Base-by-base conservation (phyloP, 805 yeast genomes). In the Crinitomyces ghanaensis region DNA sequence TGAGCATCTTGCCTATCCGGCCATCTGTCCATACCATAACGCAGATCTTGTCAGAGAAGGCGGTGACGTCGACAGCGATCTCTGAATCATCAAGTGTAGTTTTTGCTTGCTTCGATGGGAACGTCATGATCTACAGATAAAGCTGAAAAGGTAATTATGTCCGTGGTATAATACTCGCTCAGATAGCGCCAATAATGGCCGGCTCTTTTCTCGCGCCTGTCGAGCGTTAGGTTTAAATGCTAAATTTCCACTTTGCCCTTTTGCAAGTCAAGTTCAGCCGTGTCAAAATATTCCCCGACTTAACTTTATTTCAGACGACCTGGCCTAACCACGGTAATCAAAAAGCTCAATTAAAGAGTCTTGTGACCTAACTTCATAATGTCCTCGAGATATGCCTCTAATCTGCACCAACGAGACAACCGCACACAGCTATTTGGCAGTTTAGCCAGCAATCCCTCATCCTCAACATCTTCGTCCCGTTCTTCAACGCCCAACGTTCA, bases 361-460 rank as follows among this genome's bases (percentile, higher is more conserved):
- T n/a, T n/a, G n/a, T n/a, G n/a, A n/a, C n/a, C n/a, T n/a, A n/a
- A n/a, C n/a, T n/a, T n/a, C n/a, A n/a, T 9, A 16, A 39, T 36
- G 38, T 31, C 42, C 8, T 36, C 38, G 13, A 22, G 47, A 29
- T 41, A 43, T 26, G 22, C 42, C 19, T 34, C 41, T n/a, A 46
- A 47, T 31, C 43, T 39, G 21, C 58, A 54, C 36, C 57, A 50
- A 33, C 50, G 62, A 12, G 63, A 57, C 33, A 41, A 42, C 26
- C 51, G 63, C 4, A 58, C 63, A 6, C 62, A 58, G 45, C 48
- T 59, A 19, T 59, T 59, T 39, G 49, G 56, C 15, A 54, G 50
- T 30, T 51, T 45, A 4, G 40, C 46, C 15, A 42, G 55, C 9
- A 43, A 41, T 22, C 53, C 54, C 16, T 34, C 50, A 11, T 45